Evolutionary conservation across 495 filamentous ascomycete genomes (phyloP).

Genomic region (Hypoxylon trugodes): DNA sequence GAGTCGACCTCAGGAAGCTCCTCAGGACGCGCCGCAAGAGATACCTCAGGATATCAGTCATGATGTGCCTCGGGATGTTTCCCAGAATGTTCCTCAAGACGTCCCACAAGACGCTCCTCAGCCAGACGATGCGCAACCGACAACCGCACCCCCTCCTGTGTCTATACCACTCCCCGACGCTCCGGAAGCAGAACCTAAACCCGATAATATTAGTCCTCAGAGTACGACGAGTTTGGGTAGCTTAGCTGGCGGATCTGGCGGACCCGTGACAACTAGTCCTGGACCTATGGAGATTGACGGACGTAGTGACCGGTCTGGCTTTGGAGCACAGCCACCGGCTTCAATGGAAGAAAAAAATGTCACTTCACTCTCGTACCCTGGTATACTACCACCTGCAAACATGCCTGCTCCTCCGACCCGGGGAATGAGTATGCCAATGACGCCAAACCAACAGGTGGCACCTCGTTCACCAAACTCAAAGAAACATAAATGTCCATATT

Average conservation of each 20-base stretch:
- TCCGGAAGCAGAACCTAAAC: slow-evolving; percentile 42
- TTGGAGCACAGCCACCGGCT: slow-evolving; percentile 53
- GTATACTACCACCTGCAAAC: slow-evolving; percentile 46
- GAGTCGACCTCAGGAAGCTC: slow-evolving; percentile 59
- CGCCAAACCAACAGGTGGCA: slow-evolving; percentile 61
- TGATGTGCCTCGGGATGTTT: slow-evolving; percentile 15
- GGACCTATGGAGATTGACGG: slow-evolving; percentile 55
- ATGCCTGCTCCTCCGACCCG: slow-evolving; percentile 60
- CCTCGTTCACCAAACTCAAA: slow-evolving; percentile 73
- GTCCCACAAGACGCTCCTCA: slow-evolving; percentile 34
- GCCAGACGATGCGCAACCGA: slow-evolving; percentile 23
- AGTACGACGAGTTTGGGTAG: slow-evolving; percentile 50
- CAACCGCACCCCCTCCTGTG: slow-evolving; percentile 40
- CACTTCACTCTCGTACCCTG: slow-evolving; percentile 56
- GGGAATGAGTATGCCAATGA: slow-evolving; percentile 79
- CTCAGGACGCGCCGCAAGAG: slow-evolving; percentile 36
- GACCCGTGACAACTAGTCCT: slow-evolving; percentile 52
- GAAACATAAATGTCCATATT: slow-evolving; percentile 96
- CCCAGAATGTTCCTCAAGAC: slow-evolving; percentile 25
- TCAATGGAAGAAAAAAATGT: slow-evolving; percentile 60
- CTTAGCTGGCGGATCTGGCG: slow-evolving; percentile 43
- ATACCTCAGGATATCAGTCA: slow-evolving; percentile 34
- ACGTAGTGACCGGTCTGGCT: slow-evolving; percentile 44
- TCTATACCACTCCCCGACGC: slow-evolving; percentile 46
- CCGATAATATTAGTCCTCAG: slow-evolving; percentile 50